Base-by-base conservation (phyloP, 352 stramenopile genomes). In the Pythium brassicae region DNA sequence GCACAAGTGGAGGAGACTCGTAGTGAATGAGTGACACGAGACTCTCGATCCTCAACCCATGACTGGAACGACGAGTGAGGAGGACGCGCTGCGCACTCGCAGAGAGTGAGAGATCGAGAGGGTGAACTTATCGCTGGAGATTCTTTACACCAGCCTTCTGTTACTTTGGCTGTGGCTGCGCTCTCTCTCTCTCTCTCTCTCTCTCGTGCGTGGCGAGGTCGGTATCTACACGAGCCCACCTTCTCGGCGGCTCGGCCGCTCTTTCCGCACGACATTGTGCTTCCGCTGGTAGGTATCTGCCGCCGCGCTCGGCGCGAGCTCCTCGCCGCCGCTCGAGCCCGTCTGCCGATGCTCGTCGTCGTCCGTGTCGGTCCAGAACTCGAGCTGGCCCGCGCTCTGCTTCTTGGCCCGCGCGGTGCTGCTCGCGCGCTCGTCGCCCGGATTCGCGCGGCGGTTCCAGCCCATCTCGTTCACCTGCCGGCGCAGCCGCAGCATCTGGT, bases 401-500 rank as follows among this genome's bases (percentile, higher is more conserved):
- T 7, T 37, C 9, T 37, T 7, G 9, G 32, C 9, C 32, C 32
- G 32, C 32, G 32, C n/a, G n/a, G n/a, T 69, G 55, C 0, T 66
- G 71, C 10, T 65, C 61, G 20, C 66, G 61, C 10, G 59, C 55
- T n/a, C 66, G 5, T 37, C 48, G 23, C 46, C 55, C 23, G 55
- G 55, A 34, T 83, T 78, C 11, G 69, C 68, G 20, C 76, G 66
- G 25, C 78, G 73, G 39, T 89, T 74, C 78, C 78, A 91, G 20
- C 73, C 70, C 15, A 66, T 57, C 45, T 89, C 81, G 35, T 87
- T 82, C 17, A 73, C 68, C 55, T 91, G 81, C 11, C 79, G 76
- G 25, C 76, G 71, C 20, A 91, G 58, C 0, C 76, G 75, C 45
- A 88, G 63, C 74, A 87, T 81, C 59, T 91, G 81, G 43, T 91